Evolutionary conservation across 2,329 filamentous ascomycete genomes (phyloP).

Genomic region (Colletotrichum godetiae): DNA sequence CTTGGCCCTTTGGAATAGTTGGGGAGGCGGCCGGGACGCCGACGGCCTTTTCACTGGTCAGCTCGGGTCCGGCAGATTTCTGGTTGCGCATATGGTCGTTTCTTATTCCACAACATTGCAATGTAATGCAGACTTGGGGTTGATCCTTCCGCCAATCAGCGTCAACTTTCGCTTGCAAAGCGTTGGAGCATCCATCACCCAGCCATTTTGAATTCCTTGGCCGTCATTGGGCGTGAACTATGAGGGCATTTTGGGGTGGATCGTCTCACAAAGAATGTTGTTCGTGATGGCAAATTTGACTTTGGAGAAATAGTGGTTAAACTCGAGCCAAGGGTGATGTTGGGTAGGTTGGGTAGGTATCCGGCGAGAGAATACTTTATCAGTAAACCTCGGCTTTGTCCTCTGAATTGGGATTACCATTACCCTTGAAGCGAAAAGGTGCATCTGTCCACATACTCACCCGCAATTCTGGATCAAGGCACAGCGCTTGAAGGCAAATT

Average conservation of each 20-base stretch:
- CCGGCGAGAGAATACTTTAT: background rate
- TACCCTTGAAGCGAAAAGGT: too few species aligned
- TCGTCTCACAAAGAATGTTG: too few species aligned
- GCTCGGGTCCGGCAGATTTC: background rate
- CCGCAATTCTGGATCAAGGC: background rate
- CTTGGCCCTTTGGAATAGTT: too few species aligned
- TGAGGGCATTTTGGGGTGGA: too few species aligned
- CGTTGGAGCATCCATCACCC: background rate
- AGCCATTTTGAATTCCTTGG: background rate
- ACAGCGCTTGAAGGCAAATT: background rate
- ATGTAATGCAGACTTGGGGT: background rate
- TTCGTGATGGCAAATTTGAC: too few species aligned
- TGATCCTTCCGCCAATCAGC: background rate
- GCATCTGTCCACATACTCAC: background rate
- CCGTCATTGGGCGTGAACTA: background rate
- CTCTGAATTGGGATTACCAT: too few species aligned
- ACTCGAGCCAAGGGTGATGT: too few species aligned
- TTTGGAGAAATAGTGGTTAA: too few species aligned
- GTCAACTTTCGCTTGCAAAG: background rate
- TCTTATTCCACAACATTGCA: background rate
- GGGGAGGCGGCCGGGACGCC: background rate
- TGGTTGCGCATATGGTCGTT: background rate
- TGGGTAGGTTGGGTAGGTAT: too few species aligned
- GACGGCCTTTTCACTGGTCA: background rate
- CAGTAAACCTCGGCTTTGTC: too few species aligned